Evolutionary conservation across 305 asterid genomes (phyloP).

Genomic region (Rubia peregrina): DNA sequence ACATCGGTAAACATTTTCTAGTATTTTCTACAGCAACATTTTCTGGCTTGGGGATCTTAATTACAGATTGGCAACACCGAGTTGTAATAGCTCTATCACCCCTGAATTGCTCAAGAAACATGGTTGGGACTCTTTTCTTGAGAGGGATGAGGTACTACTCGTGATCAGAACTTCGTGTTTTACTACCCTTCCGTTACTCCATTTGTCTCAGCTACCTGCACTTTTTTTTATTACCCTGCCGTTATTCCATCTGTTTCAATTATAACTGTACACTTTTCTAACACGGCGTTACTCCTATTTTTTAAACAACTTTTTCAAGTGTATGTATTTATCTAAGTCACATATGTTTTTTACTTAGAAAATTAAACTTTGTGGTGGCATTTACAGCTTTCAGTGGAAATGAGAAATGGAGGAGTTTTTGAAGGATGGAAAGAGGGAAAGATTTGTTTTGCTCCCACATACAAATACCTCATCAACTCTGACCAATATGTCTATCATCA

Average conservation of each 20-base stretch:
- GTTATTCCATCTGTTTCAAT: neutral
- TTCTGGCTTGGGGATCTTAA: slow-evolving; percentile 10
- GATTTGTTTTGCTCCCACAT: slow-evolving; percentile 6
- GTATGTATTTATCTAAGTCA: too few relatives aligned
- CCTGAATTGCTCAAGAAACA: slow-evolving; percentile 4
- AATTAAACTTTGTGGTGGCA: too few relatives aligned
- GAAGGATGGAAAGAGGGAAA: slow-evolving; percentile 9
- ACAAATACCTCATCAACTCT: slow-evolving; percentile 10
- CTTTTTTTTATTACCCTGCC: too few relatives aligned
- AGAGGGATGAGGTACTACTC: slow-evolving; percentile 4
- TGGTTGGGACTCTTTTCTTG: slow-evolving; percentile 8
- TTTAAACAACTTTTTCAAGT: too few relatives aligned
- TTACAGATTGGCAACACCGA: slow-evolving; percentile 4
- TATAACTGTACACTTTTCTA: neutral
- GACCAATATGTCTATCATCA: slow-evolving; percentile 7
- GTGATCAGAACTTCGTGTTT: neutral
- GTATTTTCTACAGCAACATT: neutral
- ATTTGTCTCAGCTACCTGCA: too few relatives aligned
- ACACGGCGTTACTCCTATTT: too few relatives aligned
- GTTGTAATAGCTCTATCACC: neutral
- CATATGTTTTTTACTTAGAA: too few relatives aligned
- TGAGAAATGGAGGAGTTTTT: slow-evolving; percentile 4
- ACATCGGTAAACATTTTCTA: neutral
- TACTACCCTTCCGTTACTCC: too few relatives aligned
- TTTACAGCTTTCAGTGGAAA: neutral